Evolutionary conservation across 306 rosid species (phyloP).

Genomic region (Pyrus betulifolia): DNA sequence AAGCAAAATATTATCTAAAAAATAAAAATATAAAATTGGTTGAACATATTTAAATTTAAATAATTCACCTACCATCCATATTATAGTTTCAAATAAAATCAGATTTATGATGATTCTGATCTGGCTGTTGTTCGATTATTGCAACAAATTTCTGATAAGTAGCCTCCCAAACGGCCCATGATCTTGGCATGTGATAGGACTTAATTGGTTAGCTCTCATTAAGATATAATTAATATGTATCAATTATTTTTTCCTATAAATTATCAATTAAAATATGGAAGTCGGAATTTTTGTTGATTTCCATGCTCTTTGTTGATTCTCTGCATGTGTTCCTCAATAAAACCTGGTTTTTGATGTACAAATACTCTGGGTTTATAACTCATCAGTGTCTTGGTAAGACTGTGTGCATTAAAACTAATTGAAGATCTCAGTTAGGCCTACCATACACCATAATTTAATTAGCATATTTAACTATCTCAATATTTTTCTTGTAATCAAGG

Average conservation of each 20-base stretch:
- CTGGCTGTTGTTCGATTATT: background rate
- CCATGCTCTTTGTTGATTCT: constrained; percentile 38
- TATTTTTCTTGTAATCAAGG: constrained; percentile 9
- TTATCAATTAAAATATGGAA: constrained; percentile 21
- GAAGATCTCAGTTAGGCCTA: constrained; percentile 18
- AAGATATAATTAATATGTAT: constrained; percentile 5
- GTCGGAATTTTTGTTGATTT: constrained; percentile 64
- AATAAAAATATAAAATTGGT: background rate
- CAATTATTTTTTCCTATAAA: background rate
- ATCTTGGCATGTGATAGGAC: constrained; percentile 39
- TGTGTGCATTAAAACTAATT: background rate
- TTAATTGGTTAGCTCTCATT: constrained; percentile 17
- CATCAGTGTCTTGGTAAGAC: background rate
- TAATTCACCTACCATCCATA: constrained; percentile 1
- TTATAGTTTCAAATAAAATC: background rate
- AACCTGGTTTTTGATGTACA: constrained; percentile 9
- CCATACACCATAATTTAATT: background rate
- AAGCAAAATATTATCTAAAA: background rate
- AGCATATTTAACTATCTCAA: background rate
- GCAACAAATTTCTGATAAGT: background rate
- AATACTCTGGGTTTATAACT: constrained; percentile 7
- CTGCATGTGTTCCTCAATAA: constrained; percentile 33
- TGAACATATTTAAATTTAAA: background rate
- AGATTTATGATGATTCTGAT: background rate
- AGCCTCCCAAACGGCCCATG: constrained; percentile 16